phyloP scores from a whole-genome alignment of 2,329 filamentous ascomycete genomes.

The Seiridium cupressi region DNA sequence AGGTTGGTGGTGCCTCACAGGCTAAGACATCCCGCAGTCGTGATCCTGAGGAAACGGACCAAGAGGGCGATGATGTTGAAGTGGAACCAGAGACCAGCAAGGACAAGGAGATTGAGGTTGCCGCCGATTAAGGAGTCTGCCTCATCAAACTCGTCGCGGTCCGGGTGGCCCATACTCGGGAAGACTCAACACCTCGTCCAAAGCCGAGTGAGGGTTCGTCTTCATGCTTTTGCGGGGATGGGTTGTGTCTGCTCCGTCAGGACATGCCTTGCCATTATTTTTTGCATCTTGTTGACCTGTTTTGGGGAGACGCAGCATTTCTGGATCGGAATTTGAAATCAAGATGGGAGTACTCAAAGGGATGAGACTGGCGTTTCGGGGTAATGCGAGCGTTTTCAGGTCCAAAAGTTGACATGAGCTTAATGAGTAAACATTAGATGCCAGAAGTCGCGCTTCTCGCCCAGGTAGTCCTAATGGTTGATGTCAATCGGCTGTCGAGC shows the following conservation, averaged over 20 bases:
- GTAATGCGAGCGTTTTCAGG: too few species aligned
- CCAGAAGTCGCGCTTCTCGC: not conserved
- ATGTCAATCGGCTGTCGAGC: not conserved
- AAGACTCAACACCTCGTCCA: too few species aligned
- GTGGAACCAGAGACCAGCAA: not conserved
- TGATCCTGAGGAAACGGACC: constrained; percentile 5
- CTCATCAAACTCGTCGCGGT: not conserved
- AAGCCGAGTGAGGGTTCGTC: too few species aligned
- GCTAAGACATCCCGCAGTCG: not conserved
- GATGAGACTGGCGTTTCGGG: not conserved
- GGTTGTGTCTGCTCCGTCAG: too few species aligned
- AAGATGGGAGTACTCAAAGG: too few species aligned
- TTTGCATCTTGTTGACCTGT: too few species aligned
- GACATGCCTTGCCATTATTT: too few species aligned
- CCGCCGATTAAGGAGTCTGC: not conserved
- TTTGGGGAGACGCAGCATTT: too few species aligned
- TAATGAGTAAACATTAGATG: not conserved
- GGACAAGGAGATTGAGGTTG: not conserved
- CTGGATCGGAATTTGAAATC: too few species aligned
- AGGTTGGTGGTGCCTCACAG: constrained; percentile 25
- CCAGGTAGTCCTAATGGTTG: not conserved
- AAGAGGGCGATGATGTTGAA: constrained; percentile 2
- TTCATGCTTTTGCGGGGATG: too few species aligned
- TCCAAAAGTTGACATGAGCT: not conserved
- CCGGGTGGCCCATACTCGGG: not conserved